Conservation (phyloP, 2,329 filamentous ascomycete genomes). For the Hypoxylon sp. region DNA sequence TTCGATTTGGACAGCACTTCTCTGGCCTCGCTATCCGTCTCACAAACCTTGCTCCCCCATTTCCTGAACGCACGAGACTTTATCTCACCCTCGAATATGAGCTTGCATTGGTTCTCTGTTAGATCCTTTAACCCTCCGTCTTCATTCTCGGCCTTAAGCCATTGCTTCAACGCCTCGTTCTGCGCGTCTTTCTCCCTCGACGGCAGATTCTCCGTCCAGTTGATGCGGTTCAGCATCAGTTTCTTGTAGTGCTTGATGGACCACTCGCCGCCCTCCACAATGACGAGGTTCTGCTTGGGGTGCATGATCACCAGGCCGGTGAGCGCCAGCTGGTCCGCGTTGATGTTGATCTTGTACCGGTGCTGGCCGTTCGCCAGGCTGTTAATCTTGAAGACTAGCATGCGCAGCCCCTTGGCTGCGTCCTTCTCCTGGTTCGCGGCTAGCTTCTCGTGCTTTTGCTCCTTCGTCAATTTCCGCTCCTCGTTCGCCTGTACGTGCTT, state of each 20-base stretch:
- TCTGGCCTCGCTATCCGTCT: constrained; percentile 90
- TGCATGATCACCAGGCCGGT: constrained; percentile 94
- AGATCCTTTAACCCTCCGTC: constrained; percentile 85
- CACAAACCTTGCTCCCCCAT: constrained; percentile 91
- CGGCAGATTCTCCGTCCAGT: constrained; percentile 91
- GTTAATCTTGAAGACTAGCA: constrained; percentile 90
- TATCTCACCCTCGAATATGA: constrained; percentile 93
- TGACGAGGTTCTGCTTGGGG: constrained; percentile 87
- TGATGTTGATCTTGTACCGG: constrained; percentile 91
- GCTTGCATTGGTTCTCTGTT: constrained; percentile 81
- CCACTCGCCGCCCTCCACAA: constrained; percentile 91
- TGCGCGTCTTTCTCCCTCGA: constrained; percentile 74
- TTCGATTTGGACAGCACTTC: constrained; percentile 84
- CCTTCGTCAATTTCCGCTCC: constrained; percentile 88
- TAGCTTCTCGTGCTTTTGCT: constrained; percentile 88
- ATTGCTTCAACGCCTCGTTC: constrained; percentile 72
- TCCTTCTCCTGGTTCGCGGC: constrained; percentile 87
- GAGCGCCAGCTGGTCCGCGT: constrained; percentile 89
- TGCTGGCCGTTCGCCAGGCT: constrained; percentile 94
- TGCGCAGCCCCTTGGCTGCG: constrained; percentile 85
- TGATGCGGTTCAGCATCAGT: constrained; percentile 91
- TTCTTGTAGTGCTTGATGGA: constrained; percentile 90
- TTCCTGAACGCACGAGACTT: constrained; percentile 85
- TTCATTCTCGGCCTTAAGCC: constrained; percentile 85
- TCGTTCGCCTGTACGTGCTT: constrained; percentile 85